A percentile compares a stretch with the other conserved stretches of the same genome.
These are phyloP conservation scores for Candida namnaoensis DNA, from an alignment of 805 yeast genomes.

Conservation along the genomic window DNA sequence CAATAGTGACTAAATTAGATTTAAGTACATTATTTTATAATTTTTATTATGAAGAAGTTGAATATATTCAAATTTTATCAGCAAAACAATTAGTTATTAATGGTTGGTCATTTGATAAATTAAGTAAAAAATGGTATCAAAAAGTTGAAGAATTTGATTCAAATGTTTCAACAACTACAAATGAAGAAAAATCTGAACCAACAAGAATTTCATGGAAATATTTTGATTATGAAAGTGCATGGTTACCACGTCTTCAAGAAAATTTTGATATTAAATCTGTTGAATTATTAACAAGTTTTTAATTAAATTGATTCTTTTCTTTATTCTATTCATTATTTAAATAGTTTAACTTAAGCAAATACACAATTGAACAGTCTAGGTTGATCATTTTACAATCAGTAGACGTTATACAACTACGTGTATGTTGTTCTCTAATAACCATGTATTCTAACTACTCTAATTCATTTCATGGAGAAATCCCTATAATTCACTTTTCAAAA, in stretches of 20 bases:
- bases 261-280: constrained; percentile 34
- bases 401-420: too few relatives aligned
- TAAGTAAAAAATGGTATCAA: constrained; percentile 74
- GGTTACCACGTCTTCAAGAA: constrained; percentile 55
- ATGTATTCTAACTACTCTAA: too few relatives aligned
- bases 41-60: constrained; percentile 73
- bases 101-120: constrained; percentile 77
- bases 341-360: too few relatives aligned
- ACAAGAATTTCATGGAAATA: constrained; percentile 56
- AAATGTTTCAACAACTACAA: not conserved
- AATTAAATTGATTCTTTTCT: not conserved
- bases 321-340: too few relatives aligned
- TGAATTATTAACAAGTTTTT: constrained; percentile 9
- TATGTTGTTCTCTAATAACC: too few relatives aligned
- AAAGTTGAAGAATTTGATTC: constrained; percentile 47
- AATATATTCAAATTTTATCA: constrained; percentile 65
- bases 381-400: too few relatives aligned
- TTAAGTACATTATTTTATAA: constrained; percentile 85
- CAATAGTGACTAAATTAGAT: constrained; percentile 63
- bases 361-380: too few relatives aligned
- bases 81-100: constrained; percentile 72
- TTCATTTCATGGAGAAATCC: not conserved
- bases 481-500: constrained; percentile 41
- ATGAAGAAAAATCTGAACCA: constrained; percentile 16
- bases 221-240: constrained; percentile 72